Evolutionary conservation across 768 basidiomycete genomes (phyloP), one percentile per base, ranked within the genome.

Genomic region (Lentinula sp.): DNA sequence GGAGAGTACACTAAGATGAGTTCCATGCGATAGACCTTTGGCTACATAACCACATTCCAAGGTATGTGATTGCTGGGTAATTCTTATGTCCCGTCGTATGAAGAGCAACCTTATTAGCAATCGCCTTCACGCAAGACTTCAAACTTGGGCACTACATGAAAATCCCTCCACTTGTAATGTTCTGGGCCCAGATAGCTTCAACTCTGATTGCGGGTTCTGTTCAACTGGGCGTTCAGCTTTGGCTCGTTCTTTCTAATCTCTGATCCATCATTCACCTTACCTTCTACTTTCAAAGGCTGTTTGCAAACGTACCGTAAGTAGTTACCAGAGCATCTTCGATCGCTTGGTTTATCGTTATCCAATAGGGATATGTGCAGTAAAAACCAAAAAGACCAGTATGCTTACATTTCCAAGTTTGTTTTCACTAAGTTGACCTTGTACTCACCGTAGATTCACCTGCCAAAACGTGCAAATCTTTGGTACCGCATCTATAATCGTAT

Each of bases 171-270:
- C 73, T 79, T 18, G 73, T 77, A 6, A 84, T 87, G 78, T 86
- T 86, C 68, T 74, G 70, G 67, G 70, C 73, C 23, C 79, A 88
- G 71, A 73, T 91, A 39, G 66, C 83, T 45, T 87, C 83, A 21
- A 77, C 80, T 4, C 62, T 79, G 4, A 67, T 89, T 28, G 83
- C 86, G 1, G 86, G 84, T 43, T 87, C 86, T 0, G 82, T 84
- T 8, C 87, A 88, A 62, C 76, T 88, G 5, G 84, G 79, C 13
- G 85, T 89, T 15, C 87, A 88, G 66, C 70, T 75, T 1, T 82
- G 80, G 81, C 62, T 16, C 9, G 61, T 39, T 51, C 13, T 35
- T 9, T 42, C 18, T 15, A 5, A 74, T 40, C 18, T 45, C 7
- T 23, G 5, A 18, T 4, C 3, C n/a, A 37, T 18, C 8, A 15